These are phyloP conservation scores for Madurella fahalii DNA, from an alignment of 2,329 filamentous ascomycete species.

Conservation along the genomic window DNA sequence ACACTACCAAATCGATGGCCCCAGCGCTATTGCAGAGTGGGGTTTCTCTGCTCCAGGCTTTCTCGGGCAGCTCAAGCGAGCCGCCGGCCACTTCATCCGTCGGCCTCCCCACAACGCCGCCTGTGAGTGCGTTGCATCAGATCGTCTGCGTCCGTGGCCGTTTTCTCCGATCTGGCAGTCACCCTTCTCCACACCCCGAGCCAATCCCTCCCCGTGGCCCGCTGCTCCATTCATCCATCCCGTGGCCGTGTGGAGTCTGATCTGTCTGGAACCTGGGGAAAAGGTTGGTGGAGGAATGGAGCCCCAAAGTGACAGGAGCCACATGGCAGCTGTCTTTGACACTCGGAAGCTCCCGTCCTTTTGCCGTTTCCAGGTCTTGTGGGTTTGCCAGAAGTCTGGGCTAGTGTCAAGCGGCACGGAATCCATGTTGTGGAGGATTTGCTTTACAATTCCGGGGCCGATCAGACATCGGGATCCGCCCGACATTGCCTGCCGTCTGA, in stretches of 20 bases:
- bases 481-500: neutral
- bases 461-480: neutral
- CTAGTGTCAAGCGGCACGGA: slow-evolving; percentile 13
- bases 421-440: neutral
- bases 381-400: slow-evolving; percentile 7
- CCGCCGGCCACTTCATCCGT: slow-evolving; percentile 1
- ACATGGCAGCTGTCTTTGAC: neutral
- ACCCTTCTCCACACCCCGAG: too few species aligned
- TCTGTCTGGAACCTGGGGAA: slow-evolving; percentile 2
- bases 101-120: slow-evolving; percentile 6
- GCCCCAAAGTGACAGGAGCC: neutral
- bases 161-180: neutral
- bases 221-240: neutral
- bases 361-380: neutral
- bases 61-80: neutral
- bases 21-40: neutral
- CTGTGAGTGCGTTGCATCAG: slow-evolving; percentile 1
- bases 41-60: neutral
- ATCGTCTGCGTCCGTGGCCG: slow-evolving; percentile 7
- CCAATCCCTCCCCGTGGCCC: too few species aligned
- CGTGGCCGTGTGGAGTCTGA: neutral
- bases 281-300: neutral
- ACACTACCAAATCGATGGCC: neutral
- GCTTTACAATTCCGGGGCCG: neutral
- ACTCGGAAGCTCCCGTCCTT: neutral